These are phyloP conservation scores for Mycena alexandri DNA, from an alignment of 768 basidiomycete species.

Conservation along the genomic window DNA sequence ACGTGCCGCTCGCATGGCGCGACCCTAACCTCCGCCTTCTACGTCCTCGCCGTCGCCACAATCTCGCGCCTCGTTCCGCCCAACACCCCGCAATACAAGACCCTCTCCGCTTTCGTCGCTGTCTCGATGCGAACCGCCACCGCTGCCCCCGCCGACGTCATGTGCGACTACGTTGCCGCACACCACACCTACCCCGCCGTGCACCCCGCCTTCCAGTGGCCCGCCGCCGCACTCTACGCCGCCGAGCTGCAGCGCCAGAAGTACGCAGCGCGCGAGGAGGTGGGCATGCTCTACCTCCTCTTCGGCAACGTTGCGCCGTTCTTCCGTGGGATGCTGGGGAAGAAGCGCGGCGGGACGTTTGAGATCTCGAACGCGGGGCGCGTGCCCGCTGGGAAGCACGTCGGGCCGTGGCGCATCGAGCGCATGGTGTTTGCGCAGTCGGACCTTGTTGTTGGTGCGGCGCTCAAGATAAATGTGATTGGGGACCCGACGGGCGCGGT, in stretches of 20 bases:
- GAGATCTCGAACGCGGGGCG: conserved; percentile 56
- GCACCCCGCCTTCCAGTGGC: conserved; percentile 49
- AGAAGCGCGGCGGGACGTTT: conserved; percentile 49
- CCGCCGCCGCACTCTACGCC: conserved; percentile 45
- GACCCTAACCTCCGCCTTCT: conserved; percentile 49
- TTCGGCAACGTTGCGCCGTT: conserved; percentile 48
- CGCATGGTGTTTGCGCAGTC: conserved; percentile 47
- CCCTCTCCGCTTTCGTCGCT: conserved; percentile 45
- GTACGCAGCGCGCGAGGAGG: conserved; percentile 36
- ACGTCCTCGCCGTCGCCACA: conserved; percentile 41
- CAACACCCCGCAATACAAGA: conserved; percentile 29
- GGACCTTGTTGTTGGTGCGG: conserved; percentile 44
- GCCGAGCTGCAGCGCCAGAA: conserved; percentile 42
- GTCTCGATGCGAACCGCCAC: conserved; percentile 51
- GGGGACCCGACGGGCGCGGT: conserved; percentile 42
- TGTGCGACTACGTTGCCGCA: conserved; percentile 51
- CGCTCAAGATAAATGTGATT: conserved; percentile 48
- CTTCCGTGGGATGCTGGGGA: conserved; percentile 48
- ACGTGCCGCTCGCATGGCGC: conserved; percentile 48
- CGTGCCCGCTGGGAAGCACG: conserved; percentile 25
- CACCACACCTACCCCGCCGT: conserved; percentile 43
- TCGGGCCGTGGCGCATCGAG: conserved; percentile 39
- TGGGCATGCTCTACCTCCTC: conserved; percentile 53
- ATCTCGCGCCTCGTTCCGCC: conserved; percentile 44
- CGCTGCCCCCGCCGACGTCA: conserved; percentile 41